These are phyloP conservation scores for Suhomyces ambrosiae DNA, from an alignment of 1,139 yeast species.

Conservation along the genomic window DNA sequence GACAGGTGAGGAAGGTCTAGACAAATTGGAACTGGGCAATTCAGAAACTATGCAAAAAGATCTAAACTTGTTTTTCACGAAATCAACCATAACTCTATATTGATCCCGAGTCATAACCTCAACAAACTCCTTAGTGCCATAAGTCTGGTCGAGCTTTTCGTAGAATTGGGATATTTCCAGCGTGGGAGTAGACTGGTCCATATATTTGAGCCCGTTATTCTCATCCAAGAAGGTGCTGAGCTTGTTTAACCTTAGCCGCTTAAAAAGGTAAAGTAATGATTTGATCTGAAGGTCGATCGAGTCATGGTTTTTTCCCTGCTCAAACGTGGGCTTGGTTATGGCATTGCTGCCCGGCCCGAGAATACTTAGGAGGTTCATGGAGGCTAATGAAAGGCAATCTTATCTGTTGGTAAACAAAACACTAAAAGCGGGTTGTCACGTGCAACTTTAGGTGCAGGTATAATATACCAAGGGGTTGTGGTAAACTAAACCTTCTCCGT, in stretches of 20 bases:
- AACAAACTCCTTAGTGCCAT: constrained; percentile 50
- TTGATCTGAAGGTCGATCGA: constrained; percentile 61
- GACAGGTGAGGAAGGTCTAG: constrained; percentile 22
- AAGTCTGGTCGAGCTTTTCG: constrained; percentile 52
- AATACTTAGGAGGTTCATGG: constrained; percentile 10
- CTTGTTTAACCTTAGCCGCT: constrained; percentile 50
- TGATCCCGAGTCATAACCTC: constrained; percentile 50
- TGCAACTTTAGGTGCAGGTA: constrained; percentile 2
- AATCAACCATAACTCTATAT: constrained; percentile 64
- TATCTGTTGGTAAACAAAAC: not conserved
- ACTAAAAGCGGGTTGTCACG: not conserved
- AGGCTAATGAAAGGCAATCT: not conserved
- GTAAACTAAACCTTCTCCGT: too few relatives aligned
- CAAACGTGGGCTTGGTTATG: constrained; percentile 45
- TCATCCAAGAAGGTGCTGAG: constrained; percentile 42
- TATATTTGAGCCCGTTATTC: constrained; percentile 24
- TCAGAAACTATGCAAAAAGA: constrained; percentile 56
- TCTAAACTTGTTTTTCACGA: constrained; percentile 64
- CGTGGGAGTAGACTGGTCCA: constrained; percentile 3
- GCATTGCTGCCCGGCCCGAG: constrained; percentile 6
- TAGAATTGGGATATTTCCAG: constrained; percentile 10
- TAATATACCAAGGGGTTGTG: too few relatives aligned
- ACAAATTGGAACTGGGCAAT: constrained; percentile 35
- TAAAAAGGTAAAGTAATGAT: constrained; percentile 57
- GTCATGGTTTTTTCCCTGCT: constrained; percentile 52